Evolutionary conservation across 139 green algal genomes (phyloP).

Genomic region (Chlamydomonas schloesseri): DNA sequence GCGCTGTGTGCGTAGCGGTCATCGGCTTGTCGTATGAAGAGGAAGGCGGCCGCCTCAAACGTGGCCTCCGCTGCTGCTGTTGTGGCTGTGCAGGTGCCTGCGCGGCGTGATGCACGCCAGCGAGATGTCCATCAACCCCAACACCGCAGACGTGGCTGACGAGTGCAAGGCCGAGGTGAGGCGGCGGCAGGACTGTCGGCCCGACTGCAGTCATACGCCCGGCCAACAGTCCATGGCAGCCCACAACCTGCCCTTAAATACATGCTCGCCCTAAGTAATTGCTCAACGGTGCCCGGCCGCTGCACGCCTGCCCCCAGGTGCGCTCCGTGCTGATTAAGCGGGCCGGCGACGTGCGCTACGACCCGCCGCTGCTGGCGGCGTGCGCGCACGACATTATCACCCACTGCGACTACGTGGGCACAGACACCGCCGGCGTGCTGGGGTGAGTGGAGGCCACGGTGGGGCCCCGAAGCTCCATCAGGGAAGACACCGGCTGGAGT

Average conservation of each 20-base stretch:
- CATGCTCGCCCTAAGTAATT: no score
- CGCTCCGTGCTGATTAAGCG: conserved; percentile 34
- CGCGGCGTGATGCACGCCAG: conserved; percentile 16
- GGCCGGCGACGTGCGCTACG: conserved; percentile 25
- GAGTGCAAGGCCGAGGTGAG: conserved; percentile 44
- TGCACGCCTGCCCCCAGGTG: conserved; percentile 6
- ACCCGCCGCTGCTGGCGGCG: conserved; percentile 44
- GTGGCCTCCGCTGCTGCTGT: no score
- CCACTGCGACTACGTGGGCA: conserved; percentile 1
- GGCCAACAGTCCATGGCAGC: no score
- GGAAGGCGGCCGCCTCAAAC: no score
- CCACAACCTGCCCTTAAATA: no score
- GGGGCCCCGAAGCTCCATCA: no score
- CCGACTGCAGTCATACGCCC: no score
- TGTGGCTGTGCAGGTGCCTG: conserved; percentile 38
- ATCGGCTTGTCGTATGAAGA: no score
- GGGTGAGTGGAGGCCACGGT: neutral
- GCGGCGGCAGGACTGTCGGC: no score
- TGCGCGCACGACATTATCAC: conserved; percentile 41
- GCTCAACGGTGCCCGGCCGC: no score
- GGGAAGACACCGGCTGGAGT: no score
- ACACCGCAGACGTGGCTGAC: neutral
- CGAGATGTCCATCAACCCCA: conserved; percentile 49
- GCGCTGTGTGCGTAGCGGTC: no score
- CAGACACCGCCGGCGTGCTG: neutral